Percentiles rank a stretch among this genome's conserved stretches.
phyloP scores from a whole-genome alignment of 129 eudicot genomes.

The Saposhnikovia divaricata region DNA sequence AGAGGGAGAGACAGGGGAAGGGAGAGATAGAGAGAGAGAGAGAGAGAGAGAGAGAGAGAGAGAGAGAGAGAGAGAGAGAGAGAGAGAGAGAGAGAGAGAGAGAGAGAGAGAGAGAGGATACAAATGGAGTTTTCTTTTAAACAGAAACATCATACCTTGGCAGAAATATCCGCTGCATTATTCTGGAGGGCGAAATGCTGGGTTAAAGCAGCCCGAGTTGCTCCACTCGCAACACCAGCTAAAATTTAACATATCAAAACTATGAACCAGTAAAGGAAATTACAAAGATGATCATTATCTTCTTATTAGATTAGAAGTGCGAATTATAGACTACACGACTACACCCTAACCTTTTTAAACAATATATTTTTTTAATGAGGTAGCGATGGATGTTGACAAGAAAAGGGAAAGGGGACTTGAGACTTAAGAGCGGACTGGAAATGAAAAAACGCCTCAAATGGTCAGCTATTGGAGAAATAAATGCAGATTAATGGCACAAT shows the following conservation, averaged over 20 bases:
- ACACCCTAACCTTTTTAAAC: background rate
- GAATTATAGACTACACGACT: background rate
- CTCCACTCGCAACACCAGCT: constrained; percentile 99
- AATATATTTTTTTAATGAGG: background rate
- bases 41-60: background rate
- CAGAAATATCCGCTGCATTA: constrained; percentile 97
- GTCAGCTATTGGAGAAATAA: background rate
- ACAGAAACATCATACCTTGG: constrained; percentile 50
- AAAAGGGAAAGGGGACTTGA: background rate
- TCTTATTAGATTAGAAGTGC: background rate
- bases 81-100: background rate
- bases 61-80: no score
- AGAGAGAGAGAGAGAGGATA: background rate
- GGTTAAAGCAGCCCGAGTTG: constrained; percentile 98
- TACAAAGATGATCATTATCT: background rate
- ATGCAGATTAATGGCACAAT: background rate
- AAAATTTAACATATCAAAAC: constrained; percentile 22
- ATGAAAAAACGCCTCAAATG: background rate
- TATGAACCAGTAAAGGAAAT: background rate
- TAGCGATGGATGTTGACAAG: background rate
- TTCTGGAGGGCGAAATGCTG: constrained; percentile 98
- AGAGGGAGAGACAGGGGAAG: no score
- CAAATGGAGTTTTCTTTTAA: background rate
- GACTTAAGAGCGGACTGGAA: background rate
- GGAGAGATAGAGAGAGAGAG: background rate